Evolutionary conservation across 192 early-diverging fungal genomes (phyloP), one percentile per base, ranked within the genome.

Genomic region (Gaertneriomyces sp.): DNA sequence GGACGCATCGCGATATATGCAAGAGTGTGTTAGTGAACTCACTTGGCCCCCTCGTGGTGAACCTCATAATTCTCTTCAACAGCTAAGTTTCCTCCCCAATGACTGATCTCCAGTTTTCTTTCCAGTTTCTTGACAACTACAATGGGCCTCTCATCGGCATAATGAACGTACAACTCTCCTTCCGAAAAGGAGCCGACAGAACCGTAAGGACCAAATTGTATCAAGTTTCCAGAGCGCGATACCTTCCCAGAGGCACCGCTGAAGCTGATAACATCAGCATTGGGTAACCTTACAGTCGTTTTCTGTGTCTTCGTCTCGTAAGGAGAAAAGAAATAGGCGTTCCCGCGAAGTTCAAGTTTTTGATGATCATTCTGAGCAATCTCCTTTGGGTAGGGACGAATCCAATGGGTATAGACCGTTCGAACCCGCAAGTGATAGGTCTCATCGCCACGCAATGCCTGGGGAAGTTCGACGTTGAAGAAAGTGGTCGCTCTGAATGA

Each of bases 41-140:
- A 93, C 92, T 76, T 72, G 46, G 93, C 89, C 40, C 93, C 93
- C 40, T 81, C 79, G 59, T 92, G 85, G 69, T 87, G 78, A 63
- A 93, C 64, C 70, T 80, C 77, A 52, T 77, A 91, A 67, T 91
- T 85, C 61, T 99, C 97, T 58, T 89, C 85, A 14, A 97, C 83
- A 14, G 83, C 86, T 58, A 96, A 72, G 65, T 90, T 90, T 47
- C 81, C 80, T 25, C 84, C 87, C 88, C 90, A 91, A 66, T 94
- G 93, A 69, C 90, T 91, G 50, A 98, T 74, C 61, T 90, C 87
- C 7, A 96, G 64, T 66, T 92, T 87, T 59, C 89, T 88, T 7
- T 72, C 63, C 25, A 88, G 74, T 5, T 71, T 70, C 44, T 79
- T 83, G 8, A 85, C 76, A 14, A 86, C 83, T 0, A 89, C 70